Evolutionary conservation across 257 asterid genomes (phyloP), one percentile per base, ranked within the genome.

Genomic region (Salvia rosmarinus): DNA sequence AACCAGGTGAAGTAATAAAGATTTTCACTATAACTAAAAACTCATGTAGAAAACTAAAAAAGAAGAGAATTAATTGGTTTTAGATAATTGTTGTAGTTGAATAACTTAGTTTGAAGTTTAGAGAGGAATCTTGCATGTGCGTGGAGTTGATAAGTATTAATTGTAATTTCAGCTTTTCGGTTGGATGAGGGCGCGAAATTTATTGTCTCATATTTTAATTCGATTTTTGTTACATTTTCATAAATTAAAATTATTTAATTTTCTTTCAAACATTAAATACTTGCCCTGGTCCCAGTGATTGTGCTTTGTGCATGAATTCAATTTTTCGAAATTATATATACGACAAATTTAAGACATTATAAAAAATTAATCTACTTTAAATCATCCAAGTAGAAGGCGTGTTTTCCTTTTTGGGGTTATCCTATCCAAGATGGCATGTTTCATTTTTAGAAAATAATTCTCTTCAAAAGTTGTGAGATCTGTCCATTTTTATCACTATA

Each of bases 121-220:
- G 21, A 40, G 10, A 57, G 75, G 80, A 82, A 73, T 82, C 79
- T 70, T 73, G 67, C 89, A 82, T 79, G 86, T 81, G 88, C 79
- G 0, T 20, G 80, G 89, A 80, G 11, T 39, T 44, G 50, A 55
- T 61, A 71, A 21, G 77, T 47, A 74, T 72, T 78, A 63, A 83
- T 74, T 77, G 83, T 57, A 73, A 63, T 47, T 78, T 75, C 77
- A 73, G 64, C 78, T 30, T 37, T 58, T 57, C 20, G 72, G 81
- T 14, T 69, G 78, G 82, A 58, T 57, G 40, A 19, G 78, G 39
- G 68, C 20, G 70, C 74, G 63, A 50, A 78, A 83, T 85, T 85
- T 76, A 83, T 65, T 74, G 63, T 61, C 64, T 55, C 74, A 55
- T 39, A 13, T 14, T 21, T 9, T 62, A 28, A 56, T 13, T 14